Evolutionary conservation across 139 green algal genomes (phyloP).

Genomic region (Mychonastes homosphaera): DNA sequence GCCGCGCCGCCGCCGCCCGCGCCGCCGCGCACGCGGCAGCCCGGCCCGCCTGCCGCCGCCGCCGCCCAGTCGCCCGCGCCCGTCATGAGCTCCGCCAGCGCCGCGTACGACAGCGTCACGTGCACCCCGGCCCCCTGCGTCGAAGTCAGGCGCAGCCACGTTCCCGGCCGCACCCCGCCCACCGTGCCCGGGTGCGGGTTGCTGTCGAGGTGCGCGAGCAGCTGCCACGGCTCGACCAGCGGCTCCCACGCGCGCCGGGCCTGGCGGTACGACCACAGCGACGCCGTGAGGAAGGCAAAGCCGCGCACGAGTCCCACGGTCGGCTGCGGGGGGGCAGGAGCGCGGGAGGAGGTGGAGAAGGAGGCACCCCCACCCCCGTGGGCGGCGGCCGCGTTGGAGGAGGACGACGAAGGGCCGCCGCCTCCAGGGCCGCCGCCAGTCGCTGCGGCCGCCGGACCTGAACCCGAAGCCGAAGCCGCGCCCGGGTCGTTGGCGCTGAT

Average conservation of each 20-base stretch:
- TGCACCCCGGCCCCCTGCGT: conserved; percentile 33
- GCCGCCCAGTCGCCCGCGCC: conserved; percentile 31
- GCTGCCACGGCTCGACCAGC: conserved; percentile 70
- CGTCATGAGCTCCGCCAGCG: conserved; percentile 28
- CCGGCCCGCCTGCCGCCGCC: background rate
- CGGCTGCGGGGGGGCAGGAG: background rate
- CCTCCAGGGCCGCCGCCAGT: no score
- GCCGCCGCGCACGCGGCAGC: background rate
- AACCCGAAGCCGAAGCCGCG: no score
- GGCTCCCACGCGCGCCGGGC: conserved; percentile 67
- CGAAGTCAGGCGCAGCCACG: conserved; percentile 29
- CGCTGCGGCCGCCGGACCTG: no score
- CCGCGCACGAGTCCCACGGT: conserved; percentile 1
- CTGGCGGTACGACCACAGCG: conserved; percentile 52
- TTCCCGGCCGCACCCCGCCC: conserved; percentile 29
- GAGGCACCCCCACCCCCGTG: background rate
- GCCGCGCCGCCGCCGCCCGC: conserved; percentile 16
- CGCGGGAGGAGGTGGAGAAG: background rate
- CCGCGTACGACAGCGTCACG: conserved; percentile 38
- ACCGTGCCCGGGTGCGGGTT: conserved; percentile 20
- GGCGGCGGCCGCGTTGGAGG: background rate
- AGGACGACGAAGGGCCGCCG: background rate
- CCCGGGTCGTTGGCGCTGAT: conserved; percentile 11
- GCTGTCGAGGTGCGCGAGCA: conserved; percentile 40
- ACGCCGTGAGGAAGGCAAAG: conserved; percentile 30